Evolutionary conservation across 2,329 filamentous ascomycete species (phyloP).

Genomic region (Sporothrix mexicana): DNA sequence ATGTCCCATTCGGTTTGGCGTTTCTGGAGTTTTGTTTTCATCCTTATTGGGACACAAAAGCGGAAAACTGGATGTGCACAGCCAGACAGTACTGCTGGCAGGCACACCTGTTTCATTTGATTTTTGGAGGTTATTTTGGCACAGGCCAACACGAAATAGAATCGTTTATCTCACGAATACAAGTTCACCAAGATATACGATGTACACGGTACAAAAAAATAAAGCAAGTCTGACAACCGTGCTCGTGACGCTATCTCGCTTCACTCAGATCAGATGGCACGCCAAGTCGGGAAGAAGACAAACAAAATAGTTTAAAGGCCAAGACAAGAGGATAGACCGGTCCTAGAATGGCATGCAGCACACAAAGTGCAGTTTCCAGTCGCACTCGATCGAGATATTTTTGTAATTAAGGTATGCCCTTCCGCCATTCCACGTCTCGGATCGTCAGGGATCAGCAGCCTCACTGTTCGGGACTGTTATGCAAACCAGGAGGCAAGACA

Average conservation of each 20-base stretch:
- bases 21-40: conserved; percentile 17
- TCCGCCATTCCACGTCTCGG: conserved; percentile 30
- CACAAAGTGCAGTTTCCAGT: not conserved
- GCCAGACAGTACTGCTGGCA: not conserved
- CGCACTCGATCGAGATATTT: not conserved
- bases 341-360: conserved; percentile 1
- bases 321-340: not conserved
- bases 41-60: not conserved
- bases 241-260: not conserved
- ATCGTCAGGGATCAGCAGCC: conserved; percentile 28
- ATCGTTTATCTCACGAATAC: not conserved
- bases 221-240: not conserved
- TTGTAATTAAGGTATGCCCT: conserved; percentile 12
- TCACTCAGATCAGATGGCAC: not conserved
- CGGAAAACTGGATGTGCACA: conserved; percentile 6
- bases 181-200: conserved; percentile 10
- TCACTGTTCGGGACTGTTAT: not conserved
- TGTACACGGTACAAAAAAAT: too few relatives aligned
- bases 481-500: conserved; percentile 5
- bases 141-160: not conserved
- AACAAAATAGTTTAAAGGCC: not conserved
- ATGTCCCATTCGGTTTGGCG: conserved; percentile 9
- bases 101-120: conserved; percentile 9
- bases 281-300: not conserved
- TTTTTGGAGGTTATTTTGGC: not conserved